Evolutionary conservation across 495 filamentous ascomycete species (phyloP).

Genomic region (Penicillium parvum): DNA sequence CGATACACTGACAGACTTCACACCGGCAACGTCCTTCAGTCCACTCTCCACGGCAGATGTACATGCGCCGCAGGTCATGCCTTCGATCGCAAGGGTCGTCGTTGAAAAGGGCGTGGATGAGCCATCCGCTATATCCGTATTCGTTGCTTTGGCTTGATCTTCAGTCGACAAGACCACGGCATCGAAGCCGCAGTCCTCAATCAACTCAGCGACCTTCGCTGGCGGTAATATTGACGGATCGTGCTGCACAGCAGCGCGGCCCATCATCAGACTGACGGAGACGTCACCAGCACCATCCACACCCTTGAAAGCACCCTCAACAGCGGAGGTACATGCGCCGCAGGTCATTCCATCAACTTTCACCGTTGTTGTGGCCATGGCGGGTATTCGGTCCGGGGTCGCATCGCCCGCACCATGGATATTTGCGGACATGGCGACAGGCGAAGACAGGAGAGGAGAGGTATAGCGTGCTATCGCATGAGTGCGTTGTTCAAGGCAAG

Average conservation of each 20-base stretch:
- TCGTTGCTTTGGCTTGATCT: conserved; percentile 23
- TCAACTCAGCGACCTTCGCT: conserved; percentile 72
- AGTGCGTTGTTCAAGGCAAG: conserved; percentile 7
- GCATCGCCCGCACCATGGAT: conserved; percentile 15
- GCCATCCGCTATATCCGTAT: conserved; percentile 19
- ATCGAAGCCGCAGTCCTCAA: conserved; percentile 93
- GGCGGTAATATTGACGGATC: conserved; percentile 71
- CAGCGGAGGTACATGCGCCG: conserved; percentile 82
- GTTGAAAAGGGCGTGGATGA: conserved; percentile 43
- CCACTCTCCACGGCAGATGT: conserved; percentile 84
- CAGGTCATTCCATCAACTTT: conserved; percentile 93
- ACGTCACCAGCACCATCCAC: conserved; percentile 76
- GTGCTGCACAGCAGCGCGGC: conserved; percentile 85
- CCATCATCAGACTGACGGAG: conserved; percentile 88
- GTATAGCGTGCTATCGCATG: conserved; percentile 28
- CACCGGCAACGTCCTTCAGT: conserved; percentile 65
- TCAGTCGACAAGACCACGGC: conserved; percentile 87
- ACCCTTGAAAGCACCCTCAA: conserved; percentile 78
- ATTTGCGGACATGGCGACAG: conserved; percentile 19
- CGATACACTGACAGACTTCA: conserved; percentile 83
- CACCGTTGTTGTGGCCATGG: conserved; percentile 86
- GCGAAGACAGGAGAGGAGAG: conserved; percentile 12
- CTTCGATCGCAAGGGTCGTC: conserved; percentile 86
- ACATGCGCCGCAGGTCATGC: conserved; percentile 97
- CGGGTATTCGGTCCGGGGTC: conserved; percentile 14